A percentile compares a stretch with the other conserved stretches of the same genome.
Evolutionary conservation across 805 yeast genomes (phyloP).

Genomic region (Jamesozyma jinghongensis): DNA sequence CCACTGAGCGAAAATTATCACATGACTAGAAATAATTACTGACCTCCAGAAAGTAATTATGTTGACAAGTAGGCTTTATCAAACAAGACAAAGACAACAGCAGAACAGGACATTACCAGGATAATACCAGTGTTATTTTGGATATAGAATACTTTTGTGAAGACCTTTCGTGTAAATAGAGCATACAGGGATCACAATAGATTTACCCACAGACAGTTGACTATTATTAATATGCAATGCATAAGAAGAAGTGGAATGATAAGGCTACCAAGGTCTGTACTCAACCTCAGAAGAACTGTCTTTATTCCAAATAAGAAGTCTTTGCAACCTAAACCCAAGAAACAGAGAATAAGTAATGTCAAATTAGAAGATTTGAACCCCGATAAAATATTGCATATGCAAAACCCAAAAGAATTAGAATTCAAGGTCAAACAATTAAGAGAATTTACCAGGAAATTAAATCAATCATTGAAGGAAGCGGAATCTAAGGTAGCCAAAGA

Average conservation of each 20-base stretch:
- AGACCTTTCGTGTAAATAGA: background rate
- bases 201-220: background rate
- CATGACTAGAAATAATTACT: background rate
- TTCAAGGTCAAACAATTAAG: slow-evolving; percentile 23
- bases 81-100: too few relatives aligned
- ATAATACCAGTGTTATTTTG: too few relatives aligned
- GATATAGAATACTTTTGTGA: too few relatives aligned
- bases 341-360: slow-evolving; percentile 9
- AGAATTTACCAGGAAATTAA: slow-evolving; percentile 20
- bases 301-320: slow-evolving; percentile 9
- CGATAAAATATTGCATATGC: slow-evolving; percentile 3
- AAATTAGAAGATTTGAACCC: slow-evolving; percentile 10
- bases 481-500: background rate
- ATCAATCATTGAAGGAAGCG: slow-evolving; percentile 6
- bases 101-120: too few relatives aligned
- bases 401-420: slow-evolving; percentile 15
- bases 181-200: background rate
- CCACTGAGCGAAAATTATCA: background rate
- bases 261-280: background rate
- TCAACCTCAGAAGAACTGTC: slow-evolving; percentile 3
- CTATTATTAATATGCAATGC: slow-evolving; percentile 1
- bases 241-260: too few relatives aligned
- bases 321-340: slow-evolving; percentile 4
- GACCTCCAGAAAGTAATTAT: too few relatives aligned
- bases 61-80: too few relatives aligned